Evolutionary conservation across 176 grass and related monocot genomes (phyloP).

Genomic region (Bonia amplexicaulis): DNA sequence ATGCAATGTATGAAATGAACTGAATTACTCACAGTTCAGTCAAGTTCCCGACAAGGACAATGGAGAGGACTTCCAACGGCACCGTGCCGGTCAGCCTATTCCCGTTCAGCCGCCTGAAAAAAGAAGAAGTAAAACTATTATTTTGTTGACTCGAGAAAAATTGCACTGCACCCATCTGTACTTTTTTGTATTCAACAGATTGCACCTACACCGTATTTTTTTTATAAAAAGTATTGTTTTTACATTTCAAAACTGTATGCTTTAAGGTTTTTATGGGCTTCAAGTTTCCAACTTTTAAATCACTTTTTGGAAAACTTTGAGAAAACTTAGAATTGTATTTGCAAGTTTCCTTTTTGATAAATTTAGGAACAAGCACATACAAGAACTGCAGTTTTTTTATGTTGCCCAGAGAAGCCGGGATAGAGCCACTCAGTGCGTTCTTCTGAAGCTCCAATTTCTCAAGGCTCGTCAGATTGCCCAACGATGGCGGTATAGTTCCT

Average conservation of each 20-base stretch:
- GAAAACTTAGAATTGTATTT: neutral
- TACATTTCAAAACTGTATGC: neutral
- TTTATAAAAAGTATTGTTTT: neutral
- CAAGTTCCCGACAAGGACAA: slow-evolving; percentile 18
- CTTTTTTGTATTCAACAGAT: no score
- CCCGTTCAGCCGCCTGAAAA: slow-evolving; percentile 9
- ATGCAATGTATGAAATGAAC: neutral
- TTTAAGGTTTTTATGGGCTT: no score
- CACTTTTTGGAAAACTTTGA: neutral
- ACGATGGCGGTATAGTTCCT: neutral
- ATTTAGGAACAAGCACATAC: slow-evolving; percentile 12
- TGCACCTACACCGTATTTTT: no score
- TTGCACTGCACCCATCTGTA: no score
- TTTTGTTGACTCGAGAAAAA: no score
- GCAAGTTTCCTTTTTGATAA: neutral
- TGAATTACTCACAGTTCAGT: slow-evolving; percentile 24
- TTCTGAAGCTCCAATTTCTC: slow-evolving; percentile 8
- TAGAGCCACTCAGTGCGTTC: slow-evolving; percentile 9
- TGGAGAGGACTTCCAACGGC: slow-evolving; percentile 26
- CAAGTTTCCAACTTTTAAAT: neutral
- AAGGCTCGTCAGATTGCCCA: slow-evolving; percentile 29
- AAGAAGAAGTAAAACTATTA: no score
- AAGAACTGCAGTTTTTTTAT: slow-evolving; percentile 18
- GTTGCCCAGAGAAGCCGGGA: slow-evolving; percentile 30
- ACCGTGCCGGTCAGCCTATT: slow-evolving; percentile 15